Conservation (phyloP, 441 rosid species). For the Oxalis stricta region DNA sequence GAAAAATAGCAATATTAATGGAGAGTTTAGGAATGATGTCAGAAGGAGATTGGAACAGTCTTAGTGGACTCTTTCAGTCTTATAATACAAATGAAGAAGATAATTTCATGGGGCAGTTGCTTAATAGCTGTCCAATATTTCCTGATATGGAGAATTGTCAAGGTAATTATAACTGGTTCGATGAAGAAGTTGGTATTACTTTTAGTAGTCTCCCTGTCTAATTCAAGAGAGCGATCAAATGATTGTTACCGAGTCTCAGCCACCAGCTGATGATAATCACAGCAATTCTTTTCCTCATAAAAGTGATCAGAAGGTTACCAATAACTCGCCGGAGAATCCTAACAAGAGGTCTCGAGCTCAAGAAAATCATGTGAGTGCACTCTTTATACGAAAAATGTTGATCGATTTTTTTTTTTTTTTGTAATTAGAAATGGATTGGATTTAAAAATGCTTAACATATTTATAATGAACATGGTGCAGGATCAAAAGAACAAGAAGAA, state of each 20-base stretch:
- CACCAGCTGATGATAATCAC: slow-evolving; percentile 7
- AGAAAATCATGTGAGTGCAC: slow-evolving; percentile 47
- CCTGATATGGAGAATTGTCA: slow-evolving; percentile 9
- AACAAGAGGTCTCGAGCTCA: slow-evolving; percentile 38
- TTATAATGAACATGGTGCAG: slow-evolving; percentile 12
- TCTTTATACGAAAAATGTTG: not conserved
- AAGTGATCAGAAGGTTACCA: slow-evolving; percentile 20
- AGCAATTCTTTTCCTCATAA: slow-evolving; percentile 1
- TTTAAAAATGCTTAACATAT: slow-evolving; percentile 2
- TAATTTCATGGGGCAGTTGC: slow-evolving; percentile 62
- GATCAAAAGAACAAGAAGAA: slow-evolving; percentile 33
- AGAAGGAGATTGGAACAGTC: slow-evolving; percentile 51
- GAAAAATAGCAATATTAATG: slow-evolving; percentile 17
- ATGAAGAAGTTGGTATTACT: slow-evolving; percentile 14
- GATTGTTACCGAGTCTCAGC: slow-evolving; percentile 5
- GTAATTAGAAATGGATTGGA: not conserved
- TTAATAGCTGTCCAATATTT: slow-evolving; percentile 18
- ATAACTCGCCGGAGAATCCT: slow-evolving; percentile 18
- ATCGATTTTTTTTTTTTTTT: not conserved
- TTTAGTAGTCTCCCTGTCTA: slow-evolving; percentile 10
- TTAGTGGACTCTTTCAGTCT: slow-evolving; percentile 39
- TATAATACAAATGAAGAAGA: slow-evolving; percentile 48
- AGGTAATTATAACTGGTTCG: no score
- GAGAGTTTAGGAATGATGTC: slow-evolving; percentile 31
- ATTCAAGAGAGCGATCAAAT: no score